Conservation (phyloP, 2,329 filamentous ascomycete species). For the Helotiales sp. region DNA sequence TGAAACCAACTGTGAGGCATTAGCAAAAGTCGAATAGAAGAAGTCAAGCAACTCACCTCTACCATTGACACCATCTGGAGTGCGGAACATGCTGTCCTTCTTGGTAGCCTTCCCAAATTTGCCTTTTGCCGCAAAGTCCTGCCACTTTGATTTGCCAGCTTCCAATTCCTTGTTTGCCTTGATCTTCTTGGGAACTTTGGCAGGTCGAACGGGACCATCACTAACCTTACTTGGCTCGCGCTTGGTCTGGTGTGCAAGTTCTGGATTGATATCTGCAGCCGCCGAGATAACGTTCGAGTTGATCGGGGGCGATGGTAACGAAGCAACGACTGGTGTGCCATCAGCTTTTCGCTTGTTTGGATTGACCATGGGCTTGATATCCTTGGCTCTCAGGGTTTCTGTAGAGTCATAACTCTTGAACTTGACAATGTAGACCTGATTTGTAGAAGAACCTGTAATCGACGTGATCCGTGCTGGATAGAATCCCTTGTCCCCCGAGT, state of each 20-base stretch:
- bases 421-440: constrained; percentile 91
- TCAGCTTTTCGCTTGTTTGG: constrained; percentile 86
- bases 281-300: constrained; percentile 46
- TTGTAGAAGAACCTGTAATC: constrained; percentile 88
- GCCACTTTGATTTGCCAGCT: constrained; percentile 90
- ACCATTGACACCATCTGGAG: constrained; percentile 82
- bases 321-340: constrained; percentile 60
- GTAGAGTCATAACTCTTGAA: constrained; percentile 91
- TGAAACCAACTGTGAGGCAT: constrained; percentile 78
- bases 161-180: constrained; percentile 92
- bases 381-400: constrained; percentile 80
- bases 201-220: constrained; percentile 61
- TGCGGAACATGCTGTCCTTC: constrained; percentile 97
- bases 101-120: constrained; percentile 71
- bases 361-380: constrained; percentile 79
- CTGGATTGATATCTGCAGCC: constrained; percentile 63
- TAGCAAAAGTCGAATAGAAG: constrained; percentile 37
- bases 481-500: constrained; percentile 85
- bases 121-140: constrained; percentile 83
- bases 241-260: constrained; percentile 65
- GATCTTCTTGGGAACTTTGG: constrained; percentile 83
- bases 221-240: constrained; percentile 67
- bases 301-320: constrained; percentile 48
- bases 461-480: constrained; percentile 93
- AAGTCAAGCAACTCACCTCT: constrained; percentile 66